Evolutionary conservation across 129 eudicot species (phyloP).

Genomic region (Flaveria trinervia): DNA sequence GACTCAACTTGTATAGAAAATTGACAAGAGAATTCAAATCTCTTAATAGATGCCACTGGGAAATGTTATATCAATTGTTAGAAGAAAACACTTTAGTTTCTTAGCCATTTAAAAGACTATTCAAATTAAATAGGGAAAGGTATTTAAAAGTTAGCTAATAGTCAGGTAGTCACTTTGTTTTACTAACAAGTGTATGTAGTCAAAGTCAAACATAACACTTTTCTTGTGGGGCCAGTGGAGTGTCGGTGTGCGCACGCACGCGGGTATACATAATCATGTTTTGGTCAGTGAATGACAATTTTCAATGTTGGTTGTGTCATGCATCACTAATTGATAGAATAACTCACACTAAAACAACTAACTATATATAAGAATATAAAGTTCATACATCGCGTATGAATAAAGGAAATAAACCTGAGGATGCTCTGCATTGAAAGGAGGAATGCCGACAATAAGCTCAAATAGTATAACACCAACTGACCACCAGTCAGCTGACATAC

Average conservation of each 20-base stretch:
- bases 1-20: slow-evolving; percentile 7
- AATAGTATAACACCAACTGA: slow-evolving; percentile 94
- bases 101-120: neutral
- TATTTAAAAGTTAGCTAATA: neutral
- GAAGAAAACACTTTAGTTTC: slow-evolving; percentile 9
- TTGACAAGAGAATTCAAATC: slow-evolving; percentile 1
- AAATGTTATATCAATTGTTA: neutral
- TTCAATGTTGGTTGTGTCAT: neutral
- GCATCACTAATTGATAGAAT: slow-evolving; percentile 7
- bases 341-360: slow-evolving; percentile 19
- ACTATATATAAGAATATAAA: neutral
- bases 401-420: slow-evolving; percentile 68
- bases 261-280: neutral
- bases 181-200: neutral
- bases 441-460: slow-evolving; percentile 96
- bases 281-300: neutral
- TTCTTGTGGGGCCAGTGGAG: neutral
- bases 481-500: slow-evolving; percentile 99
- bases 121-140: slow-evolving; percentile 3
- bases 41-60: neutral
- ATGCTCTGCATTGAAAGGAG: slow-evolving; percentile 99
- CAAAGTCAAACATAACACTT: slow-evolving; percentile 3
- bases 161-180: slow-evolving; percentile 1
- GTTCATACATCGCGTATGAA: neutral
- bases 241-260: neutral